A percentile compares a stretch with the other conserved stretches of the same genome.
These are phyloP conservation scores for Arachis monticola DNA, from an alignment of 331 rosid genomes.

Conservation along the genomic window DNA sequence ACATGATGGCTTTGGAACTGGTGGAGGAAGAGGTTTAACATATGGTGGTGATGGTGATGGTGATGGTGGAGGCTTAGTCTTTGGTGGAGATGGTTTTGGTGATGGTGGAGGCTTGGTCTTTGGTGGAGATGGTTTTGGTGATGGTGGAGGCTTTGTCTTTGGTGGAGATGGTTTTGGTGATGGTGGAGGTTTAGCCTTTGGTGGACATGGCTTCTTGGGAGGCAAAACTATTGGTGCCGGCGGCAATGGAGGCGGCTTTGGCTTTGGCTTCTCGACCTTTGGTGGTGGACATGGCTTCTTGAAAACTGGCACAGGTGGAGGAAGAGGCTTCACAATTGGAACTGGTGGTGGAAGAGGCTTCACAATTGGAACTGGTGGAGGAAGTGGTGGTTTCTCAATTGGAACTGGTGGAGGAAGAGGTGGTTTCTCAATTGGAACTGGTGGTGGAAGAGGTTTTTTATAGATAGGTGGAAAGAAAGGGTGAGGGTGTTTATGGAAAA, in stretches of 20 bases:
- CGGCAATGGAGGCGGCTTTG: too few relatives aligned
- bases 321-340: background rate
- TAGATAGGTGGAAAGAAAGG: background rate
- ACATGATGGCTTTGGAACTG: background rate
- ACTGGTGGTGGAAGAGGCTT: conserved; percentile 10
- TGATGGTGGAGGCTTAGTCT: conserved; percentile 2
- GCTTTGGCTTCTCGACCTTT: background rate
- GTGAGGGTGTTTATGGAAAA: background rate
- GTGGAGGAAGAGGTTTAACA: conserved; percentile 19
- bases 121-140: conserved; percentile 32
- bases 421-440: background rate
- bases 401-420: conserved; percentile 14
- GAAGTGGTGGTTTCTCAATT: background rate
- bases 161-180: conserved; percentile 28
- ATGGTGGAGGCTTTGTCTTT: background rate
- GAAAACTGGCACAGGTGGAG: conserved; percentile 6
- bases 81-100: conserved; percentile 27
- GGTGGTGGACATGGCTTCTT: conserved; percentile 3
- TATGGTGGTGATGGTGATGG: background rate
- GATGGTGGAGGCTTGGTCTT: background rate
- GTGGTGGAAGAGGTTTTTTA: background rate
- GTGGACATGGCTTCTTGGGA: background rate
- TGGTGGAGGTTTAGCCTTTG: conserved; percentile 26
- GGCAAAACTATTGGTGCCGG: background rate
- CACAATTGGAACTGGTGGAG: background rate